A percentile compares a stretch with the other conserved stretches of the same genome.
phyloP scores from a whole-genome alignment of 2,329 filamentous ascomycete species.

The Colletotrichum eremochloae region DNA sequence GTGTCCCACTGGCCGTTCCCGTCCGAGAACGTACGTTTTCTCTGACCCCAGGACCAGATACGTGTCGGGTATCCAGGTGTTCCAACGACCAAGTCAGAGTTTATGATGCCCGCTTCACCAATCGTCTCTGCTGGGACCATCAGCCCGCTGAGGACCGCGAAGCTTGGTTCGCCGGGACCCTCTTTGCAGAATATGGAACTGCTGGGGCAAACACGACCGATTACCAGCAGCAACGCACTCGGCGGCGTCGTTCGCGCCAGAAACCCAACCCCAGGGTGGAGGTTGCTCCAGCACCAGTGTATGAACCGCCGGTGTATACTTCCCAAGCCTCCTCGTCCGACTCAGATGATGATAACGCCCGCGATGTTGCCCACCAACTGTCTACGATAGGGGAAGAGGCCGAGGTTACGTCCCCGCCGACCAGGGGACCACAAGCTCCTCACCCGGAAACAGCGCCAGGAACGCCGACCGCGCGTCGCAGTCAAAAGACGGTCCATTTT shows the following conservation, averaged over 20 bases:
- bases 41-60: conserved; percentile 34
- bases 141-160: conserved; percentile 21
- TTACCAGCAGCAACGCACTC: conserved; percentile 27
- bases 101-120: conserved; percentile 36
- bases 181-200: background rate
- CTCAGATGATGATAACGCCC: conserved; percentile 5
- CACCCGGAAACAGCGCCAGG: conserved; percentile 2
- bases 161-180: conserved; percentile 22
- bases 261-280: conserved; percentile 1
- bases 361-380: background rate
- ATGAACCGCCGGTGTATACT: background rate
- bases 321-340: background rate
- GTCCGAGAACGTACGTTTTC: background rate
- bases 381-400: conserved; percentile 26
- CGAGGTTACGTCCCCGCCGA: background rate
- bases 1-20: conserved; percentile 16
- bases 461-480: conserved; percentile 34
- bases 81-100: conserved; percentile 35
- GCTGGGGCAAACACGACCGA: background rate
- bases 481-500: conserved; percentile 40
- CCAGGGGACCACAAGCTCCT: background rate
- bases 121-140: conserved; percentile 36
- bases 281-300: background rate
- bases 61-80: conserved; percentile 35
- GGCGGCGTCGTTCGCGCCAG: conserved; percentile 28